phyloP scores from a whole-genome alignment of 306 rosid species.

The Sicyos edulis region DNA sequence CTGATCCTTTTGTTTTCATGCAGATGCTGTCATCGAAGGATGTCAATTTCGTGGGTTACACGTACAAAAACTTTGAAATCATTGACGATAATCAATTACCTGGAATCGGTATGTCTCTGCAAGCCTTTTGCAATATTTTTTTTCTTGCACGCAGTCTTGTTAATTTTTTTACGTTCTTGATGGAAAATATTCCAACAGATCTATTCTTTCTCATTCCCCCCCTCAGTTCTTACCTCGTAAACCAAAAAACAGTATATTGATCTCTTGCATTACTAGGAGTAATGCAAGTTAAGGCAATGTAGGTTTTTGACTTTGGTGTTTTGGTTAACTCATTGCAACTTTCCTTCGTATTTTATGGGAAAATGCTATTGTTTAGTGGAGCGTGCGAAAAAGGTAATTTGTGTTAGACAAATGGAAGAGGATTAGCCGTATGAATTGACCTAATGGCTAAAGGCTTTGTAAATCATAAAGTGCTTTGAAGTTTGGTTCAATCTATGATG shows the following conservation, averaged over 20 bases:
- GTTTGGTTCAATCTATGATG: too few relatives aligned
- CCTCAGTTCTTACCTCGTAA: not conserved
- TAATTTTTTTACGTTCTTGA: not conserved
- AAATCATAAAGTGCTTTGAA: too few relatives aligned
- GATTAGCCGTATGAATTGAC: not conserved
- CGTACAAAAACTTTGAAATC: constrained; percentile 87
- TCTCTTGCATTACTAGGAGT: not conserved
- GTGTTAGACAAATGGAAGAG: not conserved
- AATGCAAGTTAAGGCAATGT: not conserved
- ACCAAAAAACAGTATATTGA: not conserved
- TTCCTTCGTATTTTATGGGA: not conserved
- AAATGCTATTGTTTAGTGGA: not conserved
- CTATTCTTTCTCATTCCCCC: not conserved
- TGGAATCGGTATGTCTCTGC: constrained; percentile 65
- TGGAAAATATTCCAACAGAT: not conserved
- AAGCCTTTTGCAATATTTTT: constrained; percentile 21
- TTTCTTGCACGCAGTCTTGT: not conserved
- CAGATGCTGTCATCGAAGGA: constrained; percentile 98
- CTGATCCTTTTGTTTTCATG: constrained; percentile 33
- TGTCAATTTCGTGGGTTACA: constrained; percentile 78
- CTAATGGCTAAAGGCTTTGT: too few relatives aligned
- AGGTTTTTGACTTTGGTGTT: not conserved
- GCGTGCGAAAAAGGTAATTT: not conserved
- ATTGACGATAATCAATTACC: constrained; percentile 80
- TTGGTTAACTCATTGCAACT: constrained; percentile 11